phyloP scores from a whole-genome alignment of 139 green algal genomes.

The Axilococcus clingmanii region DNA sequence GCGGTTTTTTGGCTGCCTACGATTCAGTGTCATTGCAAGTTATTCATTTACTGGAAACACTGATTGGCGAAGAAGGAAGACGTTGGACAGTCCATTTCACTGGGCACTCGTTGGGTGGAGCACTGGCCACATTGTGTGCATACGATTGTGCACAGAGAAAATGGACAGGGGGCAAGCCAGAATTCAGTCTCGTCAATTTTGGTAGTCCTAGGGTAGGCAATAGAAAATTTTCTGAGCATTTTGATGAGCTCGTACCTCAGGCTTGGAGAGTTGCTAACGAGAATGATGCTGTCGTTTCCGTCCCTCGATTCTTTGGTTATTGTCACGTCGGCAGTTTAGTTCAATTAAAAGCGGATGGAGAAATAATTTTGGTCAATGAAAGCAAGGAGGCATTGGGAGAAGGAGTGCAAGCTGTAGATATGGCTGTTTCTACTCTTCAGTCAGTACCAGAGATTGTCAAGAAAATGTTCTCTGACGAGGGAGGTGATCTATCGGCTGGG shows the following conservation, averaged over 20 bases:
- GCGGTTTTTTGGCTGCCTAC: conserved; percentile 29
- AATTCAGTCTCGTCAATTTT: conserved; percentile 42
- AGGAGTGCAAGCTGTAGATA: not conserved
- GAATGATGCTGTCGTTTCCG: conserved; percentile 47
- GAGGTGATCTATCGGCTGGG: not conserved
- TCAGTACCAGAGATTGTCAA: not conserved
- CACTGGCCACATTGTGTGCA: conserved; percentile 68
- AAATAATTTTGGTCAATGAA: conserved; percentile 7
- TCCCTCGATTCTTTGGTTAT: conserved; percentile 69
- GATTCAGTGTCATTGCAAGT: conserved; percentile 22
- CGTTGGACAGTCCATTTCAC: conserved; percentile 46
- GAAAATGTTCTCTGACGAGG: not conserved
- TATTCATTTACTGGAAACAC: conserved; percentile 38
- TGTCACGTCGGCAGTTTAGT: conserved; percentile 48
- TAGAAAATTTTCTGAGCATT: conserved; percentile 45
- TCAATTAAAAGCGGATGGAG: conserved; percentile 10
- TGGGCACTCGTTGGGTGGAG: conserved; percentile 76
- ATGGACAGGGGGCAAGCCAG: not conserved
- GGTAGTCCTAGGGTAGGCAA: conserved; percentile 72
- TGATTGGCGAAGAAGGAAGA: conserved; percentile 9
- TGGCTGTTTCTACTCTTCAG: not conserved
- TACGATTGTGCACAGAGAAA: conserved; percentile 56
- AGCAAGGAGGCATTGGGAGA: conserved; percentile 4
- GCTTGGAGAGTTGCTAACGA: conserved; percentile 62
- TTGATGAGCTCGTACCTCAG: conserved; percentile 40